Conservation (phyloP, 2,329 filamentous ascomycete species). For the Aspergillus spinulosporus region DNA sequence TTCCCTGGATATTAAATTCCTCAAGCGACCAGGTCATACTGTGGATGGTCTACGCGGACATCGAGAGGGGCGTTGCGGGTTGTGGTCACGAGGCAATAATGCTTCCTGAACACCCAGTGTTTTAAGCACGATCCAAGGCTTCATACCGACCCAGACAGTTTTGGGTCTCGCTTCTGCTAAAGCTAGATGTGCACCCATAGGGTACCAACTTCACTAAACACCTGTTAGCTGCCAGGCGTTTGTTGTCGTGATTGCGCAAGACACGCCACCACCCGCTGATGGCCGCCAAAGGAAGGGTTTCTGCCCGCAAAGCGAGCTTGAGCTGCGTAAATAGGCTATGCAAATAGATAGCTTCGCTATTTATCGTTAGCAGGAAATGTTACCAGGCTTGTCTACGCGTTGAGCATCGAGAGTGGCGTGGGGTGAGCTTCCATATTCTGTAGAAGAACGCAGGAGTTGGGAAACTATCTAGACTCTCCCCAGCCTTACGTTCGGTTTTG, state of each 20-base stretch:
- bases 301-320: not conserved
- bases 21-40: not conserved
- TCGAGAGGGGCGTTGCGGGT: conserved; percentile 16
- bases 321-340: not conserved
- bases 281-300: not conserved
- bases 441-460: not conserved
- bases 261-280: not conserved
- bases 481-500: not conserved
- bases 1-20: conserved; percentile 20
- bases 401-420: not conserved
- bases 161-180: not conserved
- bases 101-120: conserved; percentile 8
- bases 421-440: not conserved
- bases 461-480: too few species aligned
- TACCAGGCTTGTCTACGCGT: not conserved
- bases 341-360: not conserved
- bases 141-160: not conserved
- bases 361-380: not conserved
- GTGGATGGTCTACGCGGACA: not conserved
- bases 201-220: not conserved
- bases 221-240: conserved; percentile 2
- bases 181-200: conserved; percentile 12
- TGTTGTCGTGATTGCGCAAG: not conserved
- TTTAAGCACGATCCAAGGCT: not conserved
- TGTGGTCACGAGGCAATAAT: conserved; percentile 14